Evolutionary conservation across 2,329 filamentous ascomycete genomes (phyloP), one percentile per base, ranked within the genome.

Genomic region (Colletotrichum nymphaeae): DNA sequence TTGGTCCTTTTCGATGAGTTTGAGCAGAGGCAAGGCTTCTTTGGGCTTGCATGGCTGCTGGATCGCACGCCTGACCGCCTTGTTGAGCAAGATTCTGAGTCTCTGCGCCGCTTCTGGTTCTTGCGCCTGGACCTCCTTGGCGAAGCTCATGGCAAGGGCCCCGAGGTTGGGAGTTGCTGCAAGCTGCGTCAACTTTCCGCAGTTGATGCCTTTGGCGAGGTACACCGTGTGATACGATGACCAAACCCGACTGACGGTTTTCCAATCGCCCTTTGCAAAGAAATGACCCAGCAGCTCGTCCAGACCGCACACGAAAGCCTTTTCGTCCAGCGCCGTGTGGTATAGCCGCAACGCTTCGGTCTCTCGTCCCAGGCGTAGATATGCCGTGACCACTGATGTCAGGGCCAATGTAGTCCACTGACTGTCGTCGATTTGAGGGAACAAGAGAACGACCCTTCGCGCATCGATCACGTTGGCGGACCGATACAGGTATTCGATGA

Each of bases 401-500:
- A 88, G 81, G 4, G 83, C 69, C 3, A 80, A 77, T 14, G 85
- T 78, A 19, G 83, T 82, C 87, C 86, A 88, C 7, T 78, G 69
- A 0, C 80, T 75, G 2, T 75, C 46, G 0, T 81, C 76, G 2
- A 87, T 77, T 35, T 82, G 78, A 2, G 80, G 79, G 63, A 89
- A 87, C 2, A 89, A 72, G 3, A 85, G 81, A 4, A 83, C 78
- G n/a, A 87, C 82, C 68, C 87, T 84, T 76, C 82, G 82, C 1
- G 83, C 84, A 62, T 89, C 86, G 4, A 85, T 78, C 9, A 83
- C 75, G n/a, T 84, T 82, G 5, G 77, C 78, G 3, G 87, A 88
- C 19, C 76, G 80, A 6, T 85, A 80, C 11, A 90, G 81, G 59
- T 86, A 85, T 2, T 80, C 67, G 1, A 89, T 75, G 24, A 88